Base-by-base conservation (phyloP, 306 rosid genomes). In the Geum urbanum region DNA sequence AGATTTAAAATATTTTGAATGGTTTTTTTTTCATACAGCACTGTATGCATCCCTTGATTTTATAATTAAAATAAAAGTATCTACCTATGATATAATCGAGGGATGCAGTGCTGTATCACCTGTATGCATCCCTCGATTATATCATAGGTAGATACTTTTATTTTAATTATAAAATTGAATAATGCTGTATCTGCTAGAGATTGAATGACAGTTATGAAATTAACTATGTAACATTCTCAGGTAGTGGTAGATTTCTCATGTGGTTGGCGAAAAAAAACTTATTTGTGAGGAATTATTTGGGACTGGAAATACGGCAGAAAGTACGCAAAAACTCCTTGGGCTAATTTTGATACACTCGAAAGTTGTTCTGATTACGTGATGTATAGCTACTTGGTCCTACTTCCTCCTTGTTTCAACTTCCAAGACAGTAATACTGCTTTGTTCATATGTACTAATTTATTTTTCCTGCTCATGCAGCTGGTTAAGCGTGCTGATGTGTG, bases 211-310 rank as follows among this genome's bases (percentile, higher is more conserved):
- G 14, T 20, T 41, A 18, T 68, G 37, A 9, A 53, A 48, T 19
- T 40, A 71, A 58, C 47, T 0, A 35, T 48, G 37, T 11, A 37
- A 18, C 9, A 69, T 74, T 76, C 22, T 59, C 88, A 92, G 98
- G 98, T 59, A 88, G 98, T 63, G 97, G 98, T 62, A 80, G 92
- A 78, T 87, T 90, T 85, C 89, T 92, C 76, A 49, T 92, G 77
- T 88, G 96, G 98, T 87, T 90, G 32, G 97, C 96, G 18, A 90
- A 85, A 83, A 87, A 82, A 80, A 86, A 84, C 69, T 79, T 73
- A 66, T 80, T 77, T 77, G 72, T 67, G 63, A 79, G 82, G 84
- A 90, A 92, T 73, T 85, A 82, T 81, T 76, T 92, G 96, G 98
- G 98, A 44, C 77, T 92, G 62, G 98, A 92, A 74, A 92, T 90